These are phyloP conservation scores for Salix udensis DNA, from an alignment of 345 rosid genomes.

Conservation along the genomic window DNA sequence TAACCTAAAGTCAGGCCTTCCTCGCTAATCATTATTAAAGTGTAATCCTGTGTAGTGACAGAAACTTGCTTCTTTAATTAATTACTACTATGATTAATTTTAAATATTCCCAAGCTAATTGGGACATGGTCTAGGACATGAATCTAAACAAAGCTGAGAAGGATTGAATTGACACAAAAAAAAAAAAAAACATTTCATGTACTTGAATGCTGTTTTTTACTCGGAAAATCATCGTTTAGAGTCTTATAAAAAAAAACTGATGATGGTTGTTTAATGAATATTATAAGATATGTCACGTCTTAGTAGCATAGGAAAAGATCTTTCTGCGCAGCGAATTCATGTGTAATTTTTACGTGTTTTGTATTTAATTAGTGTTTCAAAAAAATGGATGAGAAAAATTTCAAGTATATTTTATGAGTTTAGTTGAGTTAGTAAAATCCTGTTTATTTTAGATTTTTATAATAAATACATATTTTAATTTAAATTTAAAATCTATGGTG, in stretches of 20 bases:
- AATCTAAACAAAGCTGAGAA: slow-evolving; percentile 3
- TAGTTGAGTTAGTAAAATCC: no score
- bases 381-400: no score
- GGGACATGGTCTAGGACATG: background rate
- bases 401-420: no score
- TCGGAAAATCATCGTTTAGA: slow-evolving; percentile 5
- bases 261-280: background rate
- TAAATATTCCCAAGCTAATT: background rate
- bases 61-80: background rate
- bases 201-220: background rate
- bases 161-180: slow-evolving; percentile 24
- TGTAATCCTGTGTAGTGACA: background rate
- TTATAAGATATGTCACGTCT: background rate
- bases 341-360: no score
- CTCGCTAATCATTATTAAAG: background rate
- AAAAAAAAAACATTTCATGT: slow-evolving; percentile 9
- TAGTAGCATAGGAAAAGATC: no score
- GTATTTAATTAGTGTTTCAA: no score
- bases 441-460: no score
- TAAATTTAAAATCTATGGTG: no score
- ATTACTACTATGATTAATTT: background rate
- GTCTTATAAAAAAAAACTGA: background rate
- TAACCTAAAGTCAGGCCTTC: background rate
- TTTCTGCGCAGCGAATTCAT: no score
- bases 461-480: no score